phyloP scores from a whole-genome alignment of 2,329 filamentous ascomycete genomes.

The Colletotrichum neosansevieriae region DNA sequence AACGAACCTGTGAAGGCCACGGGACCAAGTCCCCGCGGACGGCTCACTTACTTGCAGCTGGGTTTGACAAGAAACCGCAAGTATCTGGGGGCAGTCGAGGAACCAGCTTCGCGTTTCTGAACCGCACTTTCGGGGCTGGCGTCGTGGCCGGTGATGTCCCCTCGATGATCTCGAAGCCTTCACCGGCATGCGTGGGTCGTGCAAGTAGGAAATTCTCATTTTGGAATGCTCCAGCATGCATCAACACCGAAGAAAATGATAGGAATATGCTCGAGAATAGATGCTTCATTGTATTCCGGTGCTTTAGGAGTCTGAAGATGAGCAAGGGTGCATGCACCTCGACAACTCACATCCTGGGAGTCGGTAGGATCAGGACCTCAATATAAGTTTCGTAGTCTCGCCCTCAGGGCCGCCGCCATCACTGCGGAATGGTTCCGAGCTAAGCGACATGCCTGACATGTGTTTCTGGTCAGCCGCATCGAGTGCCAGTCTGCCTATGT shows the following conservation, averaged over 20 bases:
- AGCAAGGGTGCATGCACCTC: too few relatives aligned
- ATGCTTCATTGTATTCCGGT: background rate
- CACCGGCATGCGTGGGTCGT: background rate
- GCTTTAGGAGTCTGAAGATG: too few relatives aligned
- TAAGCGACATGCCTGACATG: too few relatives aligned
- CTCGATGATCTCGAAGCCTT: background rate
- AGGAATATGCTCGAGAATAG: background rate
- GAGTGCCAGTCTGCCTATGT: too few relatives aligned
- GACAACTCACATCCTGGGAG: background rate
- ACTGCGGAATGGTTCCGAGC: too few relatives aligned
- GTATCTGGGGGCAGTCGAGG: background rate
- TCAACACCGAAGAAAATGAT: background rate
- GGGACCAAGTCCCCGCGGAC: background rate
- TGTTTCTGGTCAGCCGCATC: too few relatives aligned
- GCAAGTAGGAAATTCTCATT: background rate
- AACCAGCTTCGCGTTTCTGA: background rate
- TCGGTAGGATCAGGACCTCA: too few relatives aligned
- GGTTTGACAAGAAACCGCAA: background rate
- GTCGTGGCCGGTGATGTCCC: background rate
- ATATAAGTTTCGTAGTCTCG: too few relatives aligned
- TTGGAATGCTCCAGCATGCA: background rate
- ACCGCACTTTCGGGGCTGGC: background rate
- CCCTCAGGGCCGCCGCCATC: too few relatives aligned
- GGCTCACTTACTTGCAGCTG: constrained; percentile 1
- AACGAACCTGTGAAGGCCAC: too few relatives aligned